These are phyloP conservation scores for Russula foetens DNA, from an alignment of 768 basidiomycete species.

Conservation along the genomic window DNA sequence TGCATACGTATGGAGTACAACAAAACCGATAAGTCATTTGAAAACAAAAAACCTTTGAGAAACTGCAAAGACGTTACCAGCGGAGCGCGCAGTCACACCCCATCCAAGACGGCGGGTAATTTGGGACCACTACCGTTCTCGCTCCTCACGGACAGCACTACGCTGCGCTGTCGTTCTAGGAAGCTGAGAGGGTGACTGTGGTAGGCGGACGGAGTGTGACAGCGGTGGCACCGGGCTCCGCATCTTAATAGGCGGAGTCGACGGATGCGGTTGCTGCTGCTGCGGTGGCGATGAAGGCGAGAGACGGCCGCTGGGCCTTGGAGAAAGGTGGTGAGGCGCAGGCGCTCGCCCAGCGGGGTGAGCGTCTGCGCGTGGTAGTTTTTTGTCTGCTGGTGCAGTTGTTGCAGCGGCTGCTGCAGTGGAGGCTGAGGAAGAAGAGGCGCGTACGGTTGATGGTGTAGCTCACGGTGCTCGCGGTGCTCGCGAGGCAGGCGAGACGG, in stretches of 20 bases:
- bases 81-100: not conserved
- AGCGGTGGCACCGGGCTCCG: constrained; percentile 5
- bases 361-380: constrained; percentile 22
- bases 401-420: constrained; percentile 13
- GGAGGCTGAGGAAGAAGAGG: constrained; percentile 15
- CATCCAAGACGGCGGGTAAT: not conserved
- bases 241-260: constrained; percentile 12
- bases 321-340: constrained; percentile 16
- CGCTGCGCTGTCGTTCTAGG: not conserved
- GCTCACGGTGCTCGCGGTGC: not conserved
- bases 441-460: constrained; percentile 15
- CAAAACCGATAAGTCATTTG: constrained; percentile 1
- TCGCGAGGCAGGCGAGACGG: constrained; percentile 9
- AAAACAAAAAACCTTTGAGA: not conserved
- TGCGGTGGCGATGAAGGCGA: constrained; percentile 8
- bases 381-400: constrained; percentile 17
- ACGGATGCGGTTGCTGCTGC: not conserved
- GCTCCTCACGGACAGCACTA: constrained; percentile 7
- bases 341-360: constrained; percentile 23
- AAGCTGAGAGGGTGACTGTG: constrained; percentile 1
- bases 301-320: constrained; percentile 22
- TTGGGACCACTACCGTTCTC: not conserved
- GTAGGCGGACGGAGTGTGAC: not conserved
- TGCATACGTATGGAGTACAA: not conserved
- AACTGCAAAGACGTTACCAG: not conserved